Percentiles rank a stretch among this genome's conserved stretches.
phyloP scores from a whole-genome alignment of 345 rosid genomes.

The Salix brachista region DNA sequence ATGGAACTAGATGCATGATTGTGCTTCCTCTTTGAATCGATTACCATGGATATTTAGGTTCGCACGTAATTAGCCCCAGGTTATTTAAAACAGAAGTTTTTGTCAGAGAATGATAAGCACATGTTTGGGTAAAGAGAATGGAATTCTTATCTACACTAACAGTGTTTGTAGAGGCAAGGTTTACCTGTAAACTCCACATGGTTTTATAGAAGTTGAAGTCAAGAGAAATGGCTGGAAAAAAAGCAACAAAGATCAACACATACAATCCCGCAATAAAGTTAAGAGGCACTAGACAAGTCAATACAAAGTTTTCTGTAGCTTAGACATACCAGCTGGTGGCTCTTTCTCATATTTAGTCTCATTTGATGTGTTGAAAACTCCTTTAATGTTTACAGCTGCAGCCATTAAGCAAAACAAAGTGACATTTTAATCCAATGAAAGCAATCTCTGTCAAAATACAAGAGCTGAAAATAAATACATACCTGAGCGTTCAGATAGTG shows the following conservation, averaged over 20 bases:
- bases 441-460: constrained; percentile 1
- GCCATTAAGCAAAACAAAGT: constrained; percentile 23
- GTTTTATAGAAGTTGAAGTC: constrained; percentile 98
- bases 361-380: constrained; percentile 94
- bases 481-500: constrained; percentile 96
- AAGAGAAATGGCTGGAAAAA: constrained; percentile 66
- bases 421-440: constrained; percentile 9
- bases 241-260: constrained; percentile 7
- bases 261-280: not conserved
- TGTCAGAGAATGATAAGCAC: not conserved
- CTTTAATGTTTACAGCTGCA: constrained; percentile 97
- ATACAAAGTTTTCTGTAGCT: constrained; percentile 6
- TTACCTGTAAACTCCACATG: constrained; percentile 96
- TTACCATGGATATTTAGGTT: not conserved
- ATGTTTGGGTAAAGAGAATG: not conserved
- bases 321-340: constrained; percentile 63
- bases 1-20: not conserved
- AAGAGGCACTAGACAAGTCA: not conserved
- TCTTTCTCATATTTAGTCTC: constrained; percentile 91
- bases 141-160: not conserved
- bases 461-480: constrained; percentile 14
- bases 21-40: not conserved
- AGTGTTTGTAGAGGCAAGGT: constrained; percentile 7
- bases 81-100: not conserved
- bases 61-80: not conserved